Evolutionary conservation across 1,284 basidiomycete genomes (phyloP), one percentile per base, ranked within the genome.

Genomic region (Caloboletus inedulis): DNA sequence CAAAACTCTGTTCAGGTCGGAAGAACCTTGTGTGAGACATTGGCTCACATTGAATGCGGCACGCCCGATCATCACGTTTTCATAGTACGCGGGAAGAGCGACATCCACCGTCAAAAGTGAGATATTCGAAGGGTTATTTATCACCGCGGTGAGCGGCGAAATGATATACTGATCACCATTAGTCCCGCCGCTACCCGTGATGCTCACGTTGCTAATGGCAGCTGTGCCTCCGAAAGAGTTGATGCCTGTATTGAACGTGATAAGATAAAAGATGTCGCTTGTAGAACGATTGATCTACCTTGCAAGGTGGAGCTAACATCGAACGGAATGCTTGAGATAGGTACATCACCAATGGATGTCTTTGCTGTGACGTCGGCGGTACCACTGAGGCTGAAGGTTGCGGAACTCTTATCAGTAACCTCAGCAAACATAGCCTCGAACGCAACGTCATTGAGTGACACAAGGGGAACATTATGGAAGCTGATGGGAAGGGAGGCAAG

Each of bases 81-180:
- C 69, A 65, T 78, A 88, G 48, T 77, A 66, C 8, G 85, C 84
- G 0, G 84, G 80, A 41, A 91, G 73, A 10, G 79, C 72, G 19
- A 85, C 73, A 51, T 79, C 74, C 51, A 77, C 74, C 9, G 86
- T 89, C 53, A 76, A 67, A 33, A 91, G 72, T 3, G 85, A 83
- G 36, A 90, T 69, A 61, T 88, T 85, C 7, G 85, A 86, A 8
- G 85, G 86, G 59, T 88, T 89, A 37, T 81, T 62, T 45, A 88
- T 70, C 29, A 68, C 73, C 12, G 81, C 77, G 1, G 73, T 80
- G 27, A 87, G 66, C 3, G 81, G 82, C 3, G 80, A 61, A 23
- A 75, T 64, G 45, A 86, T 75, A 60, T 73, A 87, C 63, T 84
- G 70, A 57, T 72, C 72, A 12, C 81, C 82, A 23, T 77, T 78